Evolutionary conservation across 2,329 filamentous ascomycete genomes (phyloP), one percentile per base, ranked within the genome.

Genomic region (Beauveria medogensis): DNA sequence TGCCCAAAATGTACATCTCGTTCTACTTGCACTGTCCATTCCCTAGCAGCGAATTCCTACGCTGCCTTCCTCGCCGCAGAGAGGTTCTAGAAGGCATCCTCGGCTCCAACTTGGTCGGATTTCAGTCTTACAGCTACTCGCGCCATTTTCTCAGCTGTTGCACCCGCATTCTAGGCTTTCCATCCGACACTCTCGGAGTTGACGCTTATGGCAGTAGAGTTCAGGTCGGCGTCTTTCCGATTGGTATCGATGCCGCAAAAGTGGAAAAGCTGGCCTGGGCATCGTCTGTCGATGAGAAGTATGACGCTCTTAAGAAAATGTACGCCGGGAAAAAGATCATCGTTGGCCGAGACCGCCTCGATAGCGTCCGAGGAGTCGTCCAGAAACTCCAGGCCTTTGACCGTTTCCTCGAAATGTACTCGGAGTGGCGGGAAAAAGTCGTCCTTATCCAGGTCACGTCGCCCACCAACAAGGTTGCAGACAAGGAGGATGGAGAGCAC

Each of bases 301-400:
- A 92, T 70, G 75, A 82, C 59, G 86, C 84, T 0, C 84, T 97
- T 57, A 87, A 85, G 69, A 83, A 87, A 65, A 77, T 94, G 67
- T 96, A 96, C 71, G 81, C 81, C n/a, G 92, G 88, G 63, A 95
- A 93, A 77, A 96, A 95, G 76, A 88, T 97, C 67, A 96, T 97
- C 67, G 92, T 97, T 60, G 93, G 93, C 12, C 87, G 93, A 67
- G 93, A 97, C 73, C 87, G 93, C n/a, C 78, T 97, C 56, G 93
- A 97, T 73, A 93, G 90, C 68, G 91, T 96, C 50, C 85, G 92
- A 64, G 93, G 94, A 70, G 92, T 97, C 16, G 87, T 91, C n/a
- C 93, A 97, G 74, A 97, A 97, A 75, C 80, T 97, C 37, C 90
- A 95, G 77, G 93, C 92, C 0, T 97, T 96, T 71, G 91, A 97